These are phyloP conservation scores for Gracilaria gracilis DNA, from an alignment of 23 red algal species.

Conservation along the genomic window DNA sequence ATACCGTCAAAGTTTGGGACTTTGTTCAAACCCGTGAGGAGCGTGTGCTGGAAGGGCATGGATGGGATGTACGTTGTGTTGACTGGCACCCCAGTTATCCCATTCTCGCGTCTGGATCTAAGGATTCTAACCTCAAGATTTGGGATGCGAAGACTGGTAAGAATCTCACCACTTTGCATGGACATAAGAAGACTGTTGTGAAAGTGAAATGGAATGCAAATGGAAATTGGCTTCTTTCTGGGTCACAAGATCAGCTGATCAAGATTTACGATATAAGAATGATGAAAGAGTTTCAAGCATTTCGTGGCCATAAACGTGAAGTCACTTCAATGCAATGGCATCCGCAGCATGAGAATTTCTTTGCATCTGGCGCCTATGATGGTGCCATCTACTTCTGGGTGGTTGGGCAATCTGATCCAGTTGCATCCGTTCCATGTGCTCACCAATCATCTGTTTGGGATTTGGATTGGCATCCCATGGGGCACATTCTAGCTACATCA, in stretches of 20 bases:
- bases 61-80: conserved; percentile 98
- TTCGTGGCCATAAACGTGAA: conserved; percentile 94
- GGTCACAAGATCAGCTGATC: conserved; percentile 91
- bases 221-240: conserved; percentile 93
- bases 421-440: conserved; percentile 84
- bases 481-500: conserved; percentile 92
- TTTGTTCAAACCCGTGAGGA: conserved; percentile 83
- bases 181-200: conserved; percentile 95
- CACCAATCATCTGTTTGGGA: conserved; percentile 97
- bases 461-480: conserved; percentile 97
- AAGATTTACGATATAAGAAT: conserved; percentile 98
- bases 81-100: conserved; percentile 96
- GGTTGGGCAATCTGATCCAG: conserved; percentile 82
- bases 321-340: conserved; percentile 98
- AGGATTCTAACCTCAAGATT: conserved; percentile 96
- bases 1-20: conserved; percentile 95
- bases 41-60: conserved; percentile 91
- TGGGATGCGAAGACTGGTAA: conserved; percentile 97
- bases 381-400: conserved; percentile 93
- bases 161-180: conserved; percentile 97
- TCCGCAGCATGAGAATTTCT: conserved; percentile 88
- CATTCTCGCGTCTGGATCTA: conserved; percentile 94
- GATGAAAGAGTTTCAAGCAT: conserved; percentile 95
- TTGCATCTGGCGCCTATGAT: conserved; percentile 94
- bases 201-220: conserved; percentile 98